These are phyloP conservation scores for Lactarius sp. DNA, from an alignment of 768 basidiomycete species.

Conservation along the genomic window DNA sequence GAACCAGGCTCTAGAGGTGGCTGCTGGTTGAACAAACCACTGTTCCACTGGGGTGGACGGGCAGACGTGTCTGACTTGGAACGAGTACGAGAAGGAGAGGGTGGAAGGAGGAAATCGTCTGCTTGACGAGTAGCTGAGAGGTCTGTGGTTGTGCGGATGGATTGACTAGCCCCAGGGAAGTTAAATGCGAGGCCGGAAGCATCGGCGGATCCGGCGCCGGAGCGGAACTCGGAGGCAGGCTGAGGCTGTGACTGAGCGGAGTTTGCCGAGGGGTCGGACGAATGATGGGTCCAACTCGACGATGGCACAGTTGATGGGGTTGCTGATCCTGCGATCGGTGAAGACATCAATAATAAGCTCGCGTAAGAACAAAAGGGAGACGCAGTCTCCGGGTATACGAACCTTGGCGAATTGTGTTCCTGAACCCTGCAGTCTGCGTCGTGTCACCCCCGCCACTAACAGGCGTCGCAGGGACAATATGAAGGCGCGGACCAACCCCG, in stretches of 20 bases:
- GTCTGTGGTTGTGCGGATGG: conserved; percentile 6
- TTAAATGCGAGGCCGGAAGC: conserved; percentile 21
- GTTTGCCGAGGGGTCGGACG: conserved; percentile 28
- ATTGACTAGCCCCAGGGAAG: conserved; percentile 15
- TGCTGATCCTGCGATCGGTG: conserved; percentile 24
- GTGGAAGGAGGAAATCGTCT: conserved; percentile 24
- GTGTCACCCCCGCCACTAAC: conserved; percentile 56
- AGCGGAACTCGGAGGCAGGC: conserved; percentile 9
- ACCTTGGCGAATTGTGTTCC: conserved; percentile 52
- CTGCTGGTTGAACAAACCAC: conserved; percentile 10
- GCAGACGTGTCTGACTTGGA: conserved; percentile 25
- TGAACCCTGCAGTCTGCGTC: conserved; percentile 46
- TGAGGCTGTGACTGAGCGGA: conserved; percentile 21
- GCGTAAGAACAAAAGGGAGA: conserved; percentile 7
- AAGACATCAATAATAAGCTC: conserved; percentile 9
- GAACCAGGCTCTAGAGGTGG: background rate
- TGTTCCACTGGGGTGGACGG: conserved; percentile 22
- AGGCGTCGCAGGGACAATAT: conserved; percentile 82
- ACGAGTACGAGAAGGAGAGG: conserved; percentile 25
- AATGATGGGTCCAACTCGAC: conserved; percentile 22
- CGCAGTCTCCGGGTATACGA: conserved; percentile 29
- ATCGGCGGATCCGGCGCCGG: conserved; percentile 20
- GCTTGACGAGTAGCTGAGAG: conserved; percentile 13
- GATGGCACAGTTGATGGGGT: conserved; percentile 25
- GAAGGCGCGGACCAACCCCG: conserved; percentile 55